Evolutionary conservation across 2,329 filamentous ascomycete genomes (phyloP), one percentile per base, ranked within the genome.

Genomic region (Dactylonectria macrodidyma): DNA sequence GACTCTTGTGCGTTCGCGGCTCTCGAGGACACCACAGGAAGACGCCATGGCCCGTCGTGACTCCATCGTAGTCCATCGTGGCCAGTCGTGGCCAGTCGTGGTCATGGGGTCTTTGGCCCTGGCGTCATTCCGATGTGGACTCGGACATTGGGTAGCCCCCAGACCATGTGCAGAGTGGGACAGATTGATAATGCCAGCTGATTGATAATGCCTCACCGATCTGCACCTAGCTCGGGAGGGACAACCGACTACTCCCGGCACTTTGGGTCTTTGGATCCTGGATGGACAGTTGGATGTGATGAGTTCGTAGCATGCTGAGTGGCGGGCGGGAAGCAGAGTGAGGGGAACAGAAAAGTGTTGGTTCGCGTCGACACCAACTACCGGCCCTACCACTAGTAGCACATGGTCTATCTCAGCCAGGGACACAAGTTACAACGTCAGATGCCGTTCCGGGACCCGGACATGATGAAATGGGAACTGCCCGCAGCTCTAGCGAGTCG

Each of bases 121-220:
- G 71, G 71, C 64, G 66, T 67, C 66, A 66, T 70, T 46, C 24
- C 52, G 38, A 48, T 54, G 68, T 73, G 73, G 68, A 36, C 48
- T 73, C 69, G 24, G 38, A 54, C 61, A 51, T 55, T 57, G 59
- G 44, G 57, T 59, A 62, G 70, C 51, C 60, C 19, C 69, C 65
- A 62, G 65, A 62, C 52, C 36, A 54, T 56, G 26, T 58, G 62
- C 63, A 66, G 56, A 65, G 56, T 46, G 51, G 58, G 52, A 52
- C 57, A 73, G 67, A 75, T 75, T 75, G 72, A 75, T 74, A 73
- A 75, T 73, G 64, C 67, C 69, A n/a, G n/a, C n/a, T n/a, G 67
- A 75, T 75, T 75, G 72, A 75, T 74, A 73, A 75, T 73, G 64
- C 67, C 69, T 72, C 72, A 70, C 71, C 46, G 62, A 68, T 66